These are phyloP conservation scores for Perilla frutescens DNA, from an alignment of 257 asterid genomes.

Conservation along the genomic window DNA sequence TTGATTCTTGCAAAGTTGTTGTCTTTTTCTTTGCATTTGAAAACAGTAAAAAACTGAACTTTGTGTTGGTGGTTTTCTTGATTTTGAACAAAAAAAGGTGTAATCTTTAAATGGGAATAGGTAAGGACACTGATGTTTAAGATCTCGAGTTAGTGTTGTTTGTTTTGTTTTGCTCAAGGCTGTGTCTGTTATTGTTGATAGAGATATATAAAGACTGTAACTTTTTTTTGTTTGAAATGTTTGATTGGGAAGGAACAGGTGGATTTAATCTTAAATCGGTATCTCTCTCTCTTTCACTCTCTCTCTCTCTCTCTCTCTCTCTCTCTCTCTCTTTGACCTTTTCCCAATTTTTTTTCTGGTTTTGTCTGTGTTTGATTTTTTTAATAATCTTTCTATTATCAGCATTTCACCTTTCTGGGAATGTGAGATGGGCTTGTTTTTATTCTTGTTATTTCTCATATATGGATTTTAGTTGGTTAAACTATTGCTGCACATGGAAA, in stretches of 20 bases:
- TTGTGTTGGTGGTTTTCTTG: conserved; percentile 30
- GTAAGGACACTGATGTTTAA: conserved; percentile 34
- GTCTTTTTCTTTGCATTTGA: conserved; percentile 28
- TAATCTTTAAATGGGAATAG: conserved; percentile 4
- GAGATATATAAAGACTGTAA: conserved; percentile 27
- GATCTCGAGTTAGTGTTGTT: conserved; percentile 40
- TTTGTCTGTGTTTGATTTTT: conserved; percentile 21
- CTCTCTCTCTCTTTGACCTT: conserved; percentile 23
- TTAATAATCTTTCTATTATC: conserved; percentile 19
- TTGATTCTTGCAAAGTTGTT: conserved; percentile 42
- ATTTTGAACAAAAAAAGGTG: conserved; percentile 33
- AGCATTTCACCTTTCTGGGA: conserved; percentile 35
- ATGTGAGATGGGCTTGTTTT: conserved; percentile 45
- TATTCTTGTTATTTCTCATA: conserved; percentile 32
- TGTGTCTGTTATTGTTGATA: conserved; percentile 26
- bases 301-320: conserved; percentile 32
- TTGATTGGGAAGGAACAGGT: conserved; percentile 15
- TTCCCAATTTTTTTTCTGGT: conserved; percentile 29
- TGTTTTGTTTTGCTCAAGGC: conserved; percentile 37
- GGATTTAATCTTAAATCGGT: conserved; percentile 40
- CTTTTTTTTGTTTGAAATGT: conserved; percentile 38
- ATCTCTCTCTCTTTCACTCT: conserved; percentile 31
- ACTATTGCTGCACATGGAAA: conserved; percentile 39
- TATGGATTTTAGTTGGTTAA: conserved; percentile 29
- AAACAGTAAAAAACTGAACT: background rate